These are phyloP conservation scores for Jatropha multifida DNA, from an alignment of 441 rosid genomes.

Conservation along the genomic window DNA sequence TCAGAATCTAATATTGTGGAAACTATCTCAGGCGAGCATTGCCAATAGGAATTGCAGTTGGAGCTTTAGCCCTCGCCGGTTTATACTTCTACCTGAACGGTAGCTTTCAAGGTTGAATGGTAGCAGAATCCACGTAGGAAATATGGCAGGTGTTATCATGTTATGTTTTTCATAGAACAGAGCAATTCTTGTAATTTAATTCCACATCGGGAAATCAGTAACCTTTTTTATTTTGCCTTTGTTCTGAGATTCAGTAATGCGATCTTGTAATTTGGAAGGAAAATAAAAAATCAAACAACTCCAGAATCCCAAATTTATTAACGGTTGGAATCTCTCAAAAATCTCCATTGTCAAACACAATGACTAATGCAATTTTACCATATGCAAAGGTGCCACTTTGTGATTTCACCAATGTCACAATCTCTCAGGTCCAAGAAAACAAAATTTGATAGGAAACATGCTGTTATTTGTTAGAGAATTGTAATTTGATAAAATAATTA, in stretches of 20 bases:
- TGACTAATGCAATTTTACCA: background rate
- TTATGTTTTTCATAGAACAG: background rate
- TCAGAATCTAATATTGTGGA: background rate
- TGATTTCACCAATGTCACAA: background rate
- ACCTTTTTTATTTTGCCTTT: background rate
- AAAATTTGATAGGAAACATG: background rate
- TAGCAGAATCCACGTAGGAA: background rate
- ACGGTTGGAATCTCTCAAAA: no score
- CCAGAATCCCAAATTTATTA: background rate
- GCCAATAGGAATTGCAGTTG: slow-evolving; percentile 71
- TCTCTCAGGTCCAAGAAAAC: background rate
- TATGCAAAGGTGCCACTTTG: background rate
- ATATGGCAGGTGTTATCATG: background rate
- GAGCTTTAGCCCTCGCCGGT: slow-evolving; percentile 64
- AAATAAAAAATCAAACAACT: background rate
- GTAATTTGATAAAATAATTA: background rate
- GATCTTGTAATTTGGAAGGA: background rate
- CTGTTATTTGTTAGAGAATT: background rate
- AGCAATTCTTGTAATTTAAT: slow-evolving; percentile 17
- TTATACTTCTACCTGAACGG: slow-evolving; percentile 76
- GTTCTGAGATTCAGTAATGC: no score
- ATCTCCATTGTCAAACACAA: no score
- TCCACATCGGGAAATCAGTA: slow-evolving; percentile 4
- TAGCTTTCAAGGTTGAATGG: slow-evolving; percentile 30
- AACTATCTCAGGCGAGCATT: slow-evolving; percentile 55